Conservation (phyloP, 2,329 filamentous ascomycete genomes). For the Neofusicoccum ribis region DNA sequence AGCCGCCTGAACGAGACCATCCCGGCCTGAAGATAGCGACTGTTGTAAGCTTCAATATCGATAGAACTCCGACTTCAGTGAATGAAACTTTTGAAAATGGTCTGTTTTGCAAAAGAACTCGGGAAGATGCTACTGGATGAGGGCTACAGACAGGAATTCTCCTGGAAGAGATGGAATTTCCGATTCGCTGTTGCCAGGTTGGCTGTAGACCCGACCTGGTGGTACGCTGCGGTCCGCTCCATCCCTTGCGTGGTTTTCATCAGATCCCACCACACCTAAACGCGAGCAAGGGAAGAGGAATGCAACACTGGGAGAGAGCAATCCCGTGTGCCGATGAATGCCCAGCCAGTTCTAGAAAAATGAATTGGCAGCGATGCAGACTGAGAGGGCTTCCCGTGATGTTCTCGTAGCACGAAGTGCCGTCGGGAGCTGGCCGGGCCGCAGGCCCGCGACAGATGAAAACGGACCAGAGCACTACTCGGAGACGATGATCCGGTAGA, state of each 20-base stretch:
- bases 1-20: neutral
- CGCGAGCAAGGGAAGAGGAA: conserved; percentile 10
- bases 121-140: neutral
- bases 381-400: too few relatives aligned
- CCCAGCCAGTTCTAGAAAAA: neutral
- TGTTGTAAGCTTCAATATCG: neutral
- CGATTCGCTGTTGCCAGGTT: neutral
- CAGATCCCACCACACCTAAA: neutral
- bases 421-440: too few relatives aligned
- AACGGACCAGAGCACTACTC: too few relatives aligned
- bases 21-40: neutral
- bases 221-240: neutral
- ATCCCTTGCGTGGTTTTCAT: neutral
- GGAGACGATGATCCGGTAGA: too few relatives aligned
- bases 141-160: neutral
- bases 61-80: too few relatives aligned
- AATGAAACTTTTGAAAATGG: neutral
- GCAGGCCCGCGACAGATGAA: too few relatives aligned
- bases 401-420: too few relatives aligned
- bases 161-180: neutral
- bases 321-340: neutral
- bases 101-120: neutral
- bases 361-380: neutral
- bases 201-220: neutral
- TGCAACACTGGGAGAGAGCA: neutral